Evolutionary conservation across 768 basidiomycete species (phyloP).

Genomic region (Cystofilobasidium macerans): DNA sequence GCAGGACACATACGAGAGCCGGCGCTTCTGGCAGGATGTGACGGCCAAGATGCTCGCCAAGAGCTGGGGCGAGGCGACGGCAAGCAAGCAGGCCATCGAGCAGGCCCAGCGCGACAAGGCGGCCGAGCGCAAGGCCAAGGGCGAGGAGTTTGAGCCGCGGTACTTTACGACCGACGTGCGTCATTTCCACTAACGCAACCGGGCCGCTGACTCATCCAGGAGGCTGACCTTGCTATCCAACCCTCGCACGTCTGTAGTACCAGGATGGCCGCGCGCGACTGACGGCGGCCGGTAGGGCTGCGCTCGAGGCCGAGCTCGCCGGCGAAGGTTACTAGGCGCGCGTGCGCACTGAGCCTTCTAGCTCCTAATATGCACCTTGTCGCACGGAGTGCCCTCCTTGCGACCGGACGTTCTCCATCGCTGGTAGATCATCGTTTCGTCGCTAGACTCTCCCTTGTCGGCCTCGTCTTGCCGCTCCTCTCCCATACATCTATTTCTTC

Average conservation of each 20-base stretch:
- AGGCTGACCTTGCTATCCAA: neutral
- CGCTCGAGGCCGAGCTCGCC: slow-evolving; percentile 56
- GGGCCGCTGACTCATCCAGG: neutral
- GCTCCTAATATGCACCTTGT: too few relatives aligned
- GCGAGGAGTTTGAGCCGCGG: slow-evolving; percentile 55
- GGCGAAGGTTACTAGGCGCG: slow-evolving; percentile 17
- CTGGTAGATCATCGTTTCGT: too few relatives aligned
- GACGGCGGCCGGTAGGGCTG: slow-evolving; percentile 57
- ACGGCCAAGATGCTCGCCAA: slow-evolving; percentile 64
- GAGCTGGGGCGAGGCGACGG: slow-evolving; percentile 83
- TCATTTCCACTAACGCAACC: neutral
- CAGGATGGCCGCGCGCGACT: slow-evolving; percentile 57
- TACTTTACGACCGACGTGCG: slow-evolving; percentile 62
- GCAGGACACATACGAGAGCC: slow-evolving; percentile 70
- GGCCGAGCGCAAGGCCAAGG: slow-evolving; percentile 71
- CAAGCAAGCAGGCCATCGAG: slow-evolving; percentile 81
- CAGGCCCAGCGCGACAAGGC: slow-evolving; percentile 82
- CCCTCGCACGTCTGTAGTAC: neutral
- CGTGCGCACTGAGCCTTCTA: neutral
- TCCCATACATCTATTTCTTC: too few relatives aligned
- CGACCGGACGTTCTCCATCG: too few relatives aligned
- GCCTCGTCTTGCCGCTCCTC: too few relatives aligned
- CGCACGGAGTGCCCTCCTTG: too few relatives aligned
- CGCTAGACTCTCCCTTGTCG: too few relatives aligned
- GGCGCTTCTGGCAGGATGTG: slow-evolving; percentile 64